Conservation (phyloP, 768 basidiomycete genomes). For the Rubroboletus satanas region DNA sequence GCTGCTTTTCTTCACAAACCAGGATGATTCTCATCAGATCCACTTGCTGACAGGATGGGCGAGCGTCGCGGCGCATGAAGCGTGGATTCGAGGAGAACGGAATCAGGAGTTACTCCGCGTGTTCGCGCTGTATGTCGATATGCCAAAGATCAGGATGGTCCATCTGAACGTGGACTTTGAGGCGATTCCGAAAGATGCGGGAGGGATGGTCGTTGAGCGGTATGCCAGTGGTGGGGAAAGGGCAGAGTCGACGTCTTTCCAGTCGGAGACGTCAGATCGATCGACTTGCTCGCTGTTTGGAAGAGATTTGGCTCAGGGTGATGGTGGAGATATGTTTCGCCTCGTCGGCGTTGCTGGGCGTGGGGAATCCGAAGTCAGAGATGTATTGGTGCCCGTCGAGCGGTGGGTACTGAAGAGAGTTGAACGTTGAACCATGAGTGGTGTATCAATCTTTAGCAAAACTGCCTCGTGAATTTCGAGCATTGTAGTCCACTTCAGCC, state of each 20-base stretch:
- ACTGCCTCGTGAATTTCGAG: background rate
- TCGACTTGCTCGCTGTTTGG: conserved; percentile 6
- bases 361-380: background rate
- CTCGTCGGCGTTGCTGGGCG: background rate
- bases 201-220: conserved; percentile 7
- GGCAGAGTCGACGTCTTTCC: background rate
- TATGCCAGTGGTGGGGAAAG: background rate
- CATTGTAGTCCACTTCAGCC: no score
- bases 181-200: conserved; percentile 19
- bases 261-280: background rate
- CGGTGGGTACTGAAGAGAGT: conserved; percentile 13
- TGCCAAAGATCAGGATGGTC: conserved; percentile 31
- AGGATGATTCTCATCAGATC: conserved; percentile 20
- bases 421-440: background rate
- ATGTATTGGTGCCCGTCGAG: background rate
- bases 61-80: conserved; percentile 37
- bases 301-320: conserved; percentile 10
- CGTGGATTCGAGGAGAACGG: conserved; percentile 39
- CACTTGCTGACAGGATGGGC: conserved; percentile 46
- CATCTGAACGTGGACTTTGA: conserved; percentile 41
- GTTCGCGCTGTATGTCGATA: conserved; percentile 29
- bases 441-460: background rate
- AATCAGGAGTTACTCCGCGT: conserved; percentile 37
- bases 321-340: conserved; percentile 9
- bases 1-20: conserved; percentile 36